These are phyloP conservation scores for Penicillium olsonii DNA, from an alignment of 2,329 filamentous ascomycete species.

Conservation along the genomic window DNA sequence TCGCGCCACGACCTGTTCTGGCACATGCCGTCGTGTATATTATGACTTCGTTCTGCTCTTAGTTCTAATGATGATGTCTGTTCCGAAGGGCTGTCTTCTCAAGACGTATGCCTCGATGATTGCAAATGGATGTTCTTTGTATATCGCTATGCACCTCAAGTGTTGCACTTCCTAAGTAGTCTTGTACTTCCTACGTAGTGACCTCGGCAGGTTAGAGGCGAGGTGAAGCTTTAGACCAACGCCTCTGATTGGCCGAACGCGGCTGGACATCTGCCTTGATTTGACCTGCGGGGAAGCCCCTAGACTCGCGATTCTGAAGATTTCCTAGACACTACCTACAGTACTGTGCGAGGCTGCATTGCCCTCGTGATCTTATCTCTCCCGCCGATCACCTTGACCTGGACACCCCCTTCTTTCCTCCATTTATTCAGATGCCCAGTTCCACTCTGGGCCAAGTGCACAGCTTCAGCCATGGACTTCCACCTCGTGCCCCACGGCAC, in stretches of 20 bases:
- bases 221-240: not conserved
- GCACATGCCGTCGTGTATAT: conserved; percentile 24
- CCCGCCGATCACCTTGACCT: not conserved
- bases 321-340: too few species aligned
- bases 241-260: not conserved
- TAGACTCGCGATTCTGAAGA: too few species aligned
- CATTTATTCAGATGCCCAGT: conserved; percentile 4
- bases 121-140: not conserved
- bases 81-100: conserved; percentile 13
- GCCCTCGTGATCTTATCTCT: conserved; percentile 1
- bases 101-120: conserved; percentile 11
- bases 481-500: conserved; percentile 45
- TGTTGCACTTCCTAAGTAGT: too few species aligned
- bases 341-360: too few species aligned
- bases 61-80: conserved; percentile 28
- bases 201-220: too few species aligned
- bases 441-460: not conserved
- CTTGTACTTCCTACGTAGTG: too few species aligned
- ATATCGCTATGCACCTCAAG: too few species aligned
- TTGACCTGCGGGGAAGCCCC: conserved; percentile 9
- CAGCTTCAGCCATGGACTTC: conserved; percentile 38
- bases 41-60: conserved; percentile 23
- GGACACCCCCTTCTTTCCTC: not conserved
- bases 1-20: conserved; percentile 10
- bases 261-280: conserved; percentile 7